Percentiles rank a stretch among this genome's conserved stretches.
phyloP scores from a whole-genome alignment of 768 basidiomycete genomes.

The Pisolithus microcarpus region DNA sequence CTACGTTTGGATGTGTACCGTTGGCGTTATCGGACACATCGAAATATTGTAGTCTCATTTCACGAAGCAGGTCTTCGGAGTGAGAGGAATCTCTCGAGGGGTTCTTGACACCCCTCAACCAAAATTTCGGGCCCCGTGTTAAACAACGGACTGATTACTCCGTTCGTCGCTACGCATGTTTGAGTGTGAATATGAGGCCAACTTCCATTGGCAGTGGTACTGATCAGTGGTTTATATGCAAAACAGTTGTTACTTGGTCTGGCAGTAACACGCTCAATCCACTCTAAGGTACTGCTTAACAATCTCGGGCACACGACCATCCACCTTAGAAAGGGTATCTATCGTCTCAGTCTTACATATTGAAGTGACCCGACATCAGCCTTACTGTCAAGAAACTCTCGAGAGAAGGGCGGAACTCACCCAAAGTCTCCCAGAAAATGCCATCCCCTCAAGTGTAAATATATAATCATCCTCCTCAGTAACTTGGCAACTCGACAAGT shows the following conservation, averaged over 20 bases:
- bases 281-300: constrained; percentile 7
- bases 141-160: no score
- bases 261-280: background rate
- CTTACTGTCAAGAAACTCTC: background rate
- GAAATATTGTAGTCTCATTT: no score
- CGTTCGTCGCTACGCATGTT: no score
- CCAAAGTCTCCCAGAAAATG: constrained; percentile 26
- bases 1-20: no score
- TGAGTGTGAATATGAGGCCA: background rate
- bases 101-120: no score
- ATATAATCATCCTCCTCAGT: constrained; percentile 27
- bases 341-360: constrained; percentile 17
- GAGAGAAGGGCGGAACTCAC: constrained; percentile 12
- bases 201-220: background rate
- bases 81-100: no score
- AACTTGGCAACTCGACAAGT: constrained; percentile 19
- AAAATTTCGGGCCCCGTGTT: no score
- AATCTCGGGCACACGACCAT: constrained; percentile 16
- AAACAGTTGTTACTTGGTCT: background rate
- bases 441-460: constrained; percentile 21
- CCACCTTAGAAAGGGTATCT: constrained; percentile 13
- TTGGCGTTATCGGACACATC: no score
- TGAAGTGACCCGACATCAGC: background rate
- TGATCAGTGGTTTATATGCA: background rate
- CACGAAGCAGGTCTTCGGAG: no score